These are phyloP conservation scores for Pinus albicaulis DNA, from an alignment of 75 land plant species.

Conservation along the genomic window DNA sequence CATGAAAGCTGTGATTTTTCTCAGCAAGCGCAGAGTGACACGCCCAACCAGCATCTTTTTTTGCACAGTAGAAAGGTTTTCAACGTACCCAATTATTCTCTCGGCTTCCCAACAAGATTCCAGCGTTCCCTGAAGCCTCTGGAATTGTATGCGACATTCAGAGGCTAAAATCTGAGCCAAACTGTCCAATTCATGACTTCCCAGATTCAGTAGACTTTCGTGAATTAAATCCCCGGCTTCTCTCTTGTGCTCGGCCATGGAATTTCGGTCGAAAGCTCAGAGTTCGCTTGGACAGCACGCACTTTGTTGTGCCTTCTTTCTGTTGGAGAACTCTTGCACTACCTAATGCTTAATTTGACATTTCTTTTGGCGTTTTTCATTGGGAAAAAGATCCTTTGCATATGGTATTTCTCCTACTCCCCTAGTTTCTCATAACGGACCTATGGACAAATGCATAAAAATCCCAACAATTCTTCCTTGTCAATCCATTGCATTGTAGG, in stretches of 20 bases:
- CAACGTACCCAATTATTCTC: neutral
- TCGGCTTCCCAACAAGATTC: neutral
- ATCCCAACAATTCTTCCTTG: too few species aligned
- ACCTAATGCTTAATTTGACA: too few species aligned
- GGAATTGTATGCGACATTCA: neutral
- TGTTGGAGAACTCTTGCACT: too few species aligned
- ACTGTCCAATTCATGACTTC: neutral
- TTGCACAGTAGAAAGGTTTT: neutral
- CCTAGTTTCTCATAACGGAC: too few species aligned
- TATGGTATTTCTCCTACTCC: too few species aligned
- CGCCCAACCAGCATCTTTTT: conserved; percentile 2
- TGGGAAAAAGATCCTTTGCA: too few species aligned
- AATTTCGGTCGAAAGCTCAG: neutral
- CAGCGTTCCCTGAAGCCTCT: neutral
- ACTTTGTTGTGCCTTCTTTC: too few species aligned
- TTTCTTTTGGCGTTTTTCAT: too few species aligned
- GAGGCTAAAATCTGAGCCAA: neutral
- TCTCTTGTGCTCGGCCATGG: neutral
- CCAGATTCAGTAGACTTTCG: neutral
- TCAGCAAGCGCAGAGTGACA: neutral
- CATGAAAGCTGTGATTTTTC: conserved; percentile 4
- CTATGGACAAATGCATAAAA: too few species aligned
- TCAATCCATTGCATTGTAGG: too few species aligned
- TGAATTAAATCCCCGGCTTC: neutral
- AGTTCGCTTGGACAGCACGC: too few species aligned